Conservation (phyloP, 2,329 filamentous ascomycete genomes). For the Septoria petroselini region DNA sequence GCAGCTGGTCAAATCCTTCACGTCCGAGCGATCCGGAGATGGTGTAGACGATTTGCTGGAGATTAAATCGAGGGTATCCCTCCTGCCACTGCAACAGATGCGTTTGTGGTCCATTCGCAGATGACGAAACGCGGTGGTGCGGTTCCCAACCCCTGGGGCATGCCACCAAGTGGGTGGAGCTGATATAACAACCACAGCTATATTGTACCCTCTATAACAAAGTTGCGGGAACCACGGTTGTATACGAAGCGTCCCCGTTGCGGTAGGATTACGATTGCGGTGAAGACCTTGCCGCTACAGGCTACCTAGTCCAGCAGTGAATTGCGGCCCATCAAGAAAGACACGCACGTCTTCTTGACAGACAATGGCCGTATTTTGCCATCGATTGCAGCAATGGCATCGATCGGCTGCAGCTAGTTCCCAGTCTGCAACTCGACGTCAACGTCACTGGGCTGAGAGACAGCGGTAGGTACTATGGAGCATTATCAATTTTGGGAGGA, state of each 20-base stretch:
- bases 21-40: neutral
- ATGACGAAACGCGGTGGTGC: no score
- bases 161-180: neutral
- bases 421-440: neutral
- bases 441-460: no score
- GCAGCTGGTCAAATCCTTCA: no score
- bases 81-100: neutral
- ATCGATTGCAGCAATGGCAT: neutral
- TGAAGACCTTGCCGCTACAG: constrained; percentile 5
- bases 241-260: neutral
- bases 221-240: neutral
- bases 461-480: constrained; percentile 5
- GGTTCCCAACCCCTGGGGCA: neutral
- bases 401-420: no score
- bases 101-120: no score
- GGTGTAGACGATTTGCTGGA: neutral
- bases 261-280: constrained; percentile 1
- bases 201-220: neutral
- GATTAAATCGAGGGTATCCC: constrained; percentile 7
- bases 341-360: neutral
- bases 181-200: neutral
- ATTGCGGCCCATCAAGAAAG: constrained; percentile 3
- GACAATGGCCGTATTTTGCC: constrained; percentile 2
- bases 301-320: constrained; percentile 1
- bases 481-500: neutral